phyloP scores from a whole-genome alignment of 257 asterid genomes.

The Parsonsia alboflavescens region DNA sequence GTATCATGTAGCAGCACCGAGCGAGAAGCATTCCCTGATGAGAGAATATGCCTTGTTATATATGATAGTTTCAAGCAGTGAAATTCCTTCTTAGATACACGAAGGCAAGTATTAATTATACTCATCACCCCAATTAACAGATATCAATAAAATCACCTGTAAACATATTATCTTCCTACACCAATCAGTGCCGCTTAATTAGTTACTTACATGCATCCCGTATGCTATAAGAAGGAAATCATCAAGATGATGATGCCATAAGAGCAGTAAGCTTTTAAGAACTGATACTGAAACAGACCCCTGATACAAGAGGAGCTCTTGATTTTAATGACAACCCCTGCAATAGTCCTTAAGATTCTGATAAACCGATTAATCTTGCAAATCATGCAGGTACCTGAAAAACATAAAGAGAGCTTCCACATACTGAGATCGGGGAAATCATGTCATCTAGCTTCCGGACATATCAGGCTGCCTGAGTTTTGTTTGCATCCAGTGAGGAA shows the following conservation, averaged over 20 bases:
- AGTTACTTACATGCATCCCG: not conserved
- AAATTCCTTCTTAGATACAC: not conserved
- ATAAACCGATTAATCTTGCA: slow-evolving; percentile 1
- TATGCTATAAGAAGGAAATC: not conserved
- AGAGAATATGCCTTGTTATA: not conserved
- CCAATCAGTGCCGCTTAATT: not conserved
- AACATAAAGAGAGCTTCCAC: not conserved
- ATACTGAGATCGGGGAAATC: not conserved
- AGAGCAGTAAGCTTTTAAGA: not conserved
- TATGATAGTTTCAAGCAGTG: not conserved
- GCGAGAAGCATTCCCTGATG: not conserved
- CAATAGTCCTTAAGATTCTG: slow-evolving; percentile 1
- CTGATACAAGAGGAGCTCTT: not conserved
- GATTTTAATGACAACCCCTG: not conserved
- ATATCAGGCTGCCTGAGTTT: not conserved
- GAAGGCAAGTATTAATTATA: not conserved
- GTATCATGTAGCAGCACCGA: not conserved
- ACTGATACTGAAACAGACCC: not conserved
- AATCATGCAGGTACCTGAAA: not conserved
- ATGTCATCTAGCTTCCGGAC: not conserved
- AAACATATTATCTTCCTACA: not conserved
- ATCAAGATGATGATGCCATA: not conserved
- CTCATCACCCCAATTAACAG: not conserved
- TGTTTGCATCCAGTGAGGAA: not conserved
- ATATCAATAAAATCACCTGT: not conserved